These are phyloP conservation scores for Yamadazyma nakazawae DNA, from an alignment of 805 yeast genomes.

Conservation along the genomic window DNA sequence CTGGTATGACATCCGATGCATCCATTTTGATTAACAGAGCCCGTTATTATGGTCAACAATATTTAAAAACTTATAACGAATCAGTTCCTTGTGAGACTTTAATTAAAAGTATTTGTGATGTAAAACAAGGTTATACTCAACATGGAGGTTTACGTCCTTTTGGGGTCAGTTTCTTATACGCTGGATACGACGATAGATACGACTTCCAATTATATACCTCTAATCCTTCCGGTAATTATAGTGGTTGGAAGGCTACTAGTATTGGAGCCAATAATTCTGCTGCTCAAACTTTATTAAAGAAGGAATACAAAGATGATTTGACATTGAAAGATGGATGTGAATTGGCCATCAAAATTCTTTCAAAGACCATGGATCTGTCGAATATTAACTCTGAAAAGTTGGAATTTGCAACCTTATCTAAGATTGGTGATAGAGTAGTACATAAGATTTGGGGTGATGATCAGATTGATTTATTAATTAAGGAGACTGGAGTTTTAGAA, in stretches of 20 bases:
- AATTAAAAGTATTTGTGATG: constrained; percentile 85
- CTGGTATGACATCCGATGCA: constrained; percentile 98
- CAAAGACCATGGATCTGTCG: constrained; percentile 91
- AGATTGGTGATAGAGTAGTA: constrained; percentile 47
- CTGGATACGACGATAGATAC: constrained; percentile 88
- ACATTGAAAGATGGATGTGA: constrained; percentile 73
- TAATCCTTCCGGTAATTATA: constrained; percentile 95
- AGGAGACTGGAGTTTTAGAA: constrained; percentile 66
- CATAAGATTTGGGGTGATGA: constrained; percentile 77
- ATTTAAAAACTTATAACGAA: constrained; percentile 83
- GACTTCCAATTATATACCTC: constrained; percentile 92
- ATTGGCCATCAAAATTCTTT: constrained; percentile 84
- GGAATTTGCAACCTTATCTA: constrained; percentile 78
- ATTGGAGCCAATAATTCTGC: constrained; percentile 96
- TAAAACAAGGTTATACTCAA: constrained; percentile 97
- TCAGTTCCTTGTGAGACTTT: constrained; percentile 91
- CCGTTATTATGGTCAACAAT: constrained; percentile 79
- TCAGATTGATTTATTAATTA: constrained; percentile 72
- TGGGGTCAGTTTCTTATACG: constrained; percentile 94
- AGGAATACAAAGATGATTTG: constrained; percentile 86
- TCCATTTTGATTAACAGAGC: constrained; percentile 84
- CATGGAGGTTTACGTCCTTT: constrained; percentile 98
- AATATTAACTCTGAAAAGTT: constrained; percentile 84
- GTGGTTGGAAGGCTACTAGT: constrained; percentile 98
- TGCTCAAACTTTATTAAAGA: constrained; percentile 92